These are phyloP conservation scores for Chaetoceros muelleri DNA, from an alignment of 108 stramenopile species.

Conservation along the genomic window DNA sequence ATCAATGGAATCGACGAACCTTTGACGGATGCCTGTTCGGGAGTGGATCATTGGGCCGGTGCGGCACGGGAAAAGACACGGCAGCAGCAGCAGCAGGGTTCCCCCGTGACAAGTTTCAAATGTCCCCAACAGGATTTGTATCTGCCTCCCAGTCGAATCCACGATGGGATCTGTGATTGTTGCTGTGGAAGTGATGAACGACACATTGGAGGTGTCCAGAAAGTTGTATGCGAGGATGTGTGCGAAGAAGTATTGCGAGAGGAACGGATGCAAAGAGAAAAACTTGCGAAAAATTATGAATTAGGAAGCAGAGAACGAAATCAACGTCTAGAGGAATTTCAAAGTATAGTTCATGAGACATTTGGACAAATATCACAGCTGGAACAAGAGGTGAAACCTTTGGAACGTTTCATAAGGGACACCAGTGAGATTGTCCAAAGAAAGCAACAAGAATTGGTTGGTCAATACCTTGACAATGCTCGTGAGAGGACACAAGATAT, in stretches of 20 bases:
- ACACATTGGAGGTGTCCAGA: background rate
- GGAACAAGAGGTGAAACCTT: conserved; percentile 8
- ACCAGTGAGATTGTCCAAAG: background rate
- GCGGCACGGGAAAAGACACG: conserved; percentile 3
- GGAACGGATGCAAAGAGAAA: conserved; percentile 26
- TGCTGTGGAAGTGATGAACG: conserved; percentile 65
- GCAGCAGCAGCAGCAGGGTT: too few species aligned
- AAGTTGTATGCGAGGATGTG: conserved; percentile 30
- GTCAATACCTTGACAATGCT: conserved; percentile 1
- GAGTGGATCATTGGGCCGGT: conserved; percentile 44
- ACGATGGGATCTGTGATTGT: conserved; percentile 81
- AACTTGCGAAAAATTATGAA: conserved; percentile 17
- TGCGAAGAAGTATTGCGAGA: conserved; percentile 45
- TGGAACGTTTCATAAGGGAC: background rate
- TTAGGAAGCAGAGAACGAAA: conserved; percentile 31
- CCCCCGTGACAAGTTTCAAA: conserved; percentile 6
- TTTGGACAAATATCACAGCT: conserved; percentile 9
- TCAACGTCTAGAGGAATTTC: conserved; percentile 26
- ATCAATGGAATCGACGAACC: conserved; percentile 54
- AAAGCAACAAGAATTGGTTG: conserved; percentile 1
- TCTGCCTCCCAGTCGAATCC: conserved; percentile 37
- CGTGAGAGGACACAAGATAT: background rate
- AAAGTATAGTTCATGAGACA: conserved; percentile 11
- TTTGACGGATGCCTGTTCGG: conserved; percentile 57
- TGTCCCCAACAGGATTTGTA: conserved; percentile 54